phyloP scores from a whole-genome alignment of 352 stramenopile genomes.

The Phytophthora lateralis region DNA sequence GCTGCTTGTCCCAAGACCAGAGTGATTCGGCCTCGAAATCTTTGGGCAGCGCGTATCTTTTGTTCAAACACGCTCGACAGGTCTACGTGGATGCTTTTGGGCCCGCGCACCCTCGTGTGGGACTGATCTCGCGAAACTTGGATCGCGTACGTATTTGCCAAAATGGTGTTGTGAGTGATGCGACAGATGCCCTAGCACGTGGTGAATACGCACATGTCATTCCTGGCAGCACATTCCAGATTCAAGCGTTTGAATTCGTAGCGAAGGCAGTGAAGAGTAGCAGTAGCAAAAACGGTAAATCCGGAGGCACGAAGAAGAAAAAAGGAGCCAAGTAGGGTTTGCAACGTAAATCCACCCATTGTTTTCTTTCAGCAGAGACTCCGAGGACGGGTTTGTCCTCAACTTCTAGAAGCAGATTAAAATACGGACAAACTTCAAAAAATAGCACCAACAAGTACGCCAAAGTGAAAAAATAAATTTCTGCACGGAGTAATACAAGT shows the following conservation, averaged over 20 bases:
- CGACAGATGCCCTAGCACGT: conserved; percentile 42
- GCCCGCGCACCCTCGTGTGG: conserved; percentile 45
- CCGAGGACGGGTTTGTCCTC: no score
- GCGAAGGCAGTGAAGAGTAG: conserved; percentile 13
- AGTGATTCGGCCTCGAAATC: conserved; percentile 31
- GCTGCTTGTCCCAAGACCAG: conserved; percentile 64
- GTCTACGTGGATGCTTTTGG: conserved; percentile 59
- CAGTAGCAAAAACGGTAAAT: conserved; percentile 32
- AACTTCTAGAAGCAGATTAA: no score
- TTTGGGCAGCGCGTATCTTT: conserved; percentile 60
- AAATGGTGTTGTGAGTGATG: conserved; percentile 51
- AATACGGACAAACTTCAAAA: no score
- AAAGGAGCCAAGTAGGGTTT: conserved; percentile 29
- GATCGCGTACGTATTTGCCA: conserved; percentile 49
- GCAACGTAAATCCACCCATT: conserved; percentile 4
- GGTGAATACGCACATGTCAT: conserved; percentile 72
- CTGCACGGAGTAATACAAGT: background rate
- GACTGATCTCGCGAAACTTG: conserved; percentile 53
- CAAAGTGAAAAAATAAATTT: no score
- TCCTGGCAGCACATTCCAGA: conserved; percentile 65
- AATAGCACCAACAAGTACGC: no score
- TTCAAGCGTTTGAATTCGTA: conserved; percentile 58
- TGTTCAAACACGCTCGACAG: conserved; percentile 56
- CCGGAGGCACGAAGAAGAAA: conserved; percentile 51
- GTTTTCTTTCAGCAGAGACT: conserved; percentile 4